Conservation (phyloP, 148 eudicot genomes). For the Rhododendron kiyosumense region DNA sequence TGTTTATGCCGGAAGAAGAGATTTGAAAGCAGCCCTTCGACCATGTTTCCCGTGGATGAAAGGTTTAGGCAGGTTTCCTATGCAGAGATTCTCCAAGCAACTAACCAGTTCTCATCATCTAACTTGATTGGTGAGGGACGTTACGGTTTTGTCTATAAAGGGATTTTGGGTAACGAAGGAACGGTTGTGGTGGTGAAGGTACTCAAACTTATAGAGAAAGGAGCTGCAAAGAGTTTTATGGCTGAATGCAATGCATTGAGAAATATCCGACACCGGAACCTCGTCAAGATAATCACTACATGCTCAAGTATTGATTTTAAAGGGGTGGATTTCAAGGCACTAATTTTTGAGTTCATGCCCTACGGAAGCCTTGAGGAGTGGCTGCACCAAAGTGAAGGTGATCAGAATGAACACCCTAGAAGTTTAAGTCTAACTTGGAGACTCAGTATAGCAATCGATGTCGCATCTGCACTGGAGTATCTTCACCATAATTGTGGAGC, state of each 20-base stretch:
- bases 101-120: not conserved
- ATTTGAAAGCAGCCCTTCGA: not conserved
- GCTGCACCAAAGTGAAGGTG: no score
- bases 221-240: not conserved
- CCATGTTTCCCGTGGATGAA: not conserved
- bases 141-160: not conserved
- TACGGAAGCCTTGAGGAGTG: no score
- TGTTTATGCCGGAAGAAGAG: not conserved
- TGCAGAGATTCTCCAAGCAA: not conserved
- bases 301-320: not conserved
- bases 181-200: not conserved
- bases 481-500: not conserved
- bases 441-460: no score
- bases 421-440: no score
- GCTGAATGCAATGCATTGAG: not conserved
- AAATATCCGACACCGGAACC: not conserved
- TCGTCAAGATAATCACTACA: not conserved
- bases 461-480: not conserved
- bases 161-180: not conserved
- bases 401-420: no score
- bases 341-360: no score
- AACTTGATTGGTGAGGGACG: not conserved
- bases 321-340: no score
- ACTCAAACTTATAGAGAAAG: not conserved
- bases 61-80: not conserved